phyloP scores from a whole-genome alignment of 257 asterid species.

The Cynanchum wilfordii region DNA sequence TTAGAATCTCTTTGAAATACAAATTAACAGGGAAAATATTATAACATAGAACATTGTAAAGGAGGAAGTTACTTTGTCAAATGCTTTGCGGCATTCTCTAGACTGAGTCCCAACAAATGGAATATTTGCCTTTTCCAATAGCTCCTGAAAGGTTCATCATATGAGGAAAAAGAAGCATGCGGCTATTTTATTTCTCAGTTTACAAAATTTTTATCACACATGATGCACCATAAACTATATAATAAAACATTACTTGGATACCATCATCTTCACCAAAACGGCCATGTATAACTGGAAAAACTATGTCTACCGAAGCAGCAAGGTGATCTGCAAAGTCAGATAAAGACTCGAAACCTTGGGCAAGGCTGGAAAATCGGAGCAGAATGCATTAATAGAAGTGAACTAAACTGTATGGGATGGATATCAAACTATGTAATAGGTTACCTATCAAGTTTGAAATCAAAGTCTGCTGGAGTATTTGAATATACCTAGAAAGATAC shows the following conservation, averaged over 20 bases:
- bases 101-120: conserved; percentile 79
- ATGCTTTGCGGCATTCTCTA: conserved; percentile 65
- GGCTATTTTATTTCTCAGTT: background rate
- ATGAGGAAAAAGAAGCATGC: conserved; percentile 3
- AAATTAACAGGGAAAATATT: background rate
- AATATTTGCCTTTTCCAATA: conserved; percentile 54
- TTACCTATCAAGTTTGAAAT: conserved; percentile 82
- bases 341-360: conserved; percentile 67
- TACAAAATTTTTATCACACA: conserved; percentile 6
- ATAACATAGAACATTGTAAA: background rate
- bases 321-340: conserved; percentile 65
- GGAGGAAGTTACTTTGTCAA: conserved; percentile 60
- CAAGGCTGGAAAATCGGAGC: conserved; percentile 55
- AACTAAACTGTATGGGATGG: background rate
- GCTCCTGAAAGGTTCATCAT: conserved; percentile 43
- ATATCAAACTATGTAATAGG: conserved; percentile 8
- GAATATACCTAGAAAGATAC: conserved; percentile 51
- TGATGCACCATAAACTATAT: conserved; percentile 1
- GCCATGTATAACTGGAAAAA: conserved; percentile 90
- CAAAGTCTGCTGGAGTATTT: conserved; percentile 86
- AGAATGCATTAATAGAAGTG: conserved; percentile 1
- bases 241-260: conserved; percentile 50
- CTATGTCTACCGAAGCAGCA: conserved; percentile 69
- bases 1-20: background rate
- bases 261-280: conserved; percentile 97